Evolutionary conservation across 2,329 filamentous ascomycete genomes (phyloP), one percentile per base, ranked within the genome.

Genomic region (Atkinsonella hypoxylon): DNA sequence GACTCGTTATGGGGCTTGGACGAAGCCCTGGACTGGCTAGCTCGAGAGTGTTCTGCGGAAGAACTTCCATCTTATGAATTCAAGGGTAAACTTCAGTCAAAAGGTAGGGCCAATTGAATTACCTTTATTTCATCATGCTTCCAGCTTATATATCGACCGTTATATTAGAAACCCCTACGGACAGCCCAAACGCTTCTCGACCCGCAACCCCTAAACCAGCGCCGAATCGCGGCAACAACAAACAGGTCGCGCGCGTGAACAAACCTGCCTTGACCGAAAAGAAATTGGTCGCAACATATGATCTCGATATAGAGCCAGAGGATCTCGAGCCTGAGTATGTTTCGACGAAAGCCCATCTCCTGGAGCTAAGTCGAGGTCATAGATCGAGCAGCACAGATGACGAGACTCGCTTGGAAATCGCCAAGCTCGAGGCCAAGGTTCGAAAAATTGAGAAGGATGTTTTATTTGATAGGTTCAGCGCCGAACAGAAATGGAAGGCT

Each of bases 1-100:
- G 85, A 89, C 55, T 75, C 76, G 42, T 77, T 89, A 13, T 95
- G 89, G 87, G 89, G 90, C 10, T 70, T 97, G 36, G 85, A 94
- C 54, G 90, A 95, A 67, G 82, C 87, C 26, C 66, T 98, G 18
- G 88, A 96, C 59, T 95, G 89, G 88, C 76, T 97, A 49, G 87
- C 89, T n/a, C 73, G 87, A 56, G 80, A 93, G 62, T 87, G 84
- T 58, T 70, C 76, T 13, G 70, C 75, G 55, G 77, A 82, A 1
- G 83, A 90, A 58, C 73, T 91, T 36, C 85, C 85, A 6, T 75
- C 81, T 45, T 94, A 93, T 63, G 81, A 85, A 39, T 57, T 53
- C 32, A 67, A 59, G 55, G 57, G 60, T 13, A 73, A 67, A 32
- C 59, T 63, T 5, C 54, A 59, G 1, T 44, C 59, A 2, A 77